Evolutionary conservation across 1,284 basidiomycete species (phyloP).

Genomic region (Megacollybia platyphylla): DNA sequence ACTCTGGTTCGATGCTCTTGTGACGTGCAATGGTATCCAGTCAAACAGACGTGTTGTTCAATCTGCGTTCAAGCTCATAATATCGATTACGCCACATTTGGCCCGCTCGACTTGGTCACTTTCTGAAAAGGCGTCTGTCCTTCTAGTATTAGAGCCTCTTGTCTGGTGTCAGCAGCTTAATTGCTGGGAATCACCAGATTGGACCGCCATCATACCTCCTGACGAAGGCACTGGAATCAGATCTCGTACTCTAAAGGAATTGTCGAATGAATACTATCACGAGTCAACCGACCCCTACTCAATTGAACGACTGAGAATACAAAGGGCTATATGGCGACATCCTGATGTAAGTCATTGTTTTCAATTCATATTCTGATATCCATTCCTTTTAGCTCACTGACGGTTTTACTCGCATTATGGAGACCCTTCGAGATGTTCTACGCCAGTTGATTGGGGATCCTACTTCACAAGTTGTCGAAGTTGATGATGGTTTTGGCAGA

Average conservation of each 20-base stretch:
- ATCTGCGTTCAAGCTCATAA: conserved; percentile 43
- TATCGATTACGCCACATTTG: conserved; percentile 27
- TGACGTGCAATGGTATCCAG: conserved; percentile 50
- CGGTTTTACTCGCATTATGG: conserved; percentile 25
- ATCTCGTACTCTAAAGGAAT: conserved; percentile 27
- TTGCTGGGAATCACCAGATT: conserved; percentile 18
- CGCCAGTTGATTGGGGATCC: conserved; percentile 11
- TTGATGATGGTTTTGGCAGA: conserved; percentile 6
- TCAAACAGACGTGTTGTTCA: conserved; percentile 49
- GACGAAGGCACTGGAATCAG: conserved; percentile 56
- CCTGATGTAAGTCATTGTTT: conserved; percentile 35
- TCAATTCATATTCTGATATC: background rate
- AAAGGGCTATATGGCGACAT: conserved; percentile 46
- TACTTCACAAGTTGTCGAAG: conserved; percentile 6
- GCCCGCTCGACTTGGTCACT: conserved; percentile 37
- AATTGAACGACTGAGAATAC: conserved; percentile 21
- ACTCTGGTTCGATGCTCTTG: conserved; percentile 55
- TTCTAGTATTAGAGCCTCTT: conserved; percentile 56
- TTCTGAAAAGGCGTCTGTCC: conserved; percentile 47
- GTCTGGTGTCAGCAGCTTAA: conserved; percentile 18
- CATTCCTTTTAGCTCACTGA: conserved; percentile 37
- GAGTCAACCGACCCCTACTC: conserved; percentile 6
- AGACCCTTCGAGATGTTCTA: conserved; percentile 25
- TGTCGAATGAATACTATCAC: conserved; percentile 15
- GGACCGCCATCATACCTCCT: conserved; percentile 52